Percentiles rank a stretch among this genome's conserved stretches.
These are phyloP conservation scores for Neoarthrinium moseri DNA, from an alignment of 2,329 filamentous ascomycete genomes.

Conservation along the genomic window DNA sequence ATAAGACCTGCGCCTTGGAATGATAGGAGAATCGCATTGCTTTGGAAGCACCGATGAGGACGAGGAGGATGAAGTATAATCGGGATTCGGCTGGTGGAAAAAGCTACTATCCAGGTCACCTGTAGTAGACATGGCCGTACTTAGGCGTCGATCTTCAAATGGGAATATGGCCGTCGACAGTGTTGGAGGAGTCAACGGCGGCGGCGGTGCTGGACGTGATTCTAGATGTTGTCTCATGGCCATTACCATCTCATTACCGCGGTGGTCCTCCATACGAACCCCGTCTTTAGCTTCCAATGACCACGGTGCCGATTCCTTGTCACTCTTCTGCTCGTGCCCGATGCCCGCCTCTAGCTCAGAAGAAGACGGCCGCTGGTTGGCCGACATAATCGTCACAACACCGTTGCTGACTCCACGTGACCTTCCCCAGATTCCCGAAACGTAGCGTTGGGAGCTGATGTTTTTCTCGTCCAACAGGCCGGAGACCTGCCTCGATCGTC, in stretches of 20 bases:
- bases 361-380: constrained; percentile 18
- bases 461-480: constrained; percentile 10
- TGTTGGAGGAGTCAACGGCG: constrained; percentile 48
- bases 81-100: constrained; percentile 50
- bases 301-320: constrained; percentile 7
- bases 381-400: constrained; percentile 22
- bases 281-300: constrained; percentile 13
- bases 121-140: constrained; percentile 29
- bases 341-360: constrained; percentile 12
- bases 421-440: constrained; percentile 21
- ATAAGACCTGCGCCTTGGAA: constrained; percentile 41
- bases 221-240: constrained; percentile 29
- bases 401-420: constrained; percentile 29
- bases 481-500: constrained; percentile 9
- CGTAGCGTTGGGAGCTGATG: constrained; percentile 12
- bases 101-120: constrained; percentile 36
- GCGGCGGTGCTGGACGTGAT: constrained; percentile 41
- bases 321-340: constrained; percentile 9
- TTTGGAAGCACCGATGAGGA: constrained; percentile 18
- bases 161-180: constrained; percentile 40
- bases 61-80: constrained; percentile 39
- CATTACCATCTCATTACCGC: constrained; percentile 19
- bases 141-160: constrained; percentile 38
- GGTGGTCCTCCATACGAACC: constrained; percentile 11
- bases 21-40: constrained; percentile 26